Evolutionary conservation across 2,329 filamentous ascomycete genomes (phyloP), one percentile per base, ranked within the genome.

Genomic region (Zopfia rhizophila): DNA sequence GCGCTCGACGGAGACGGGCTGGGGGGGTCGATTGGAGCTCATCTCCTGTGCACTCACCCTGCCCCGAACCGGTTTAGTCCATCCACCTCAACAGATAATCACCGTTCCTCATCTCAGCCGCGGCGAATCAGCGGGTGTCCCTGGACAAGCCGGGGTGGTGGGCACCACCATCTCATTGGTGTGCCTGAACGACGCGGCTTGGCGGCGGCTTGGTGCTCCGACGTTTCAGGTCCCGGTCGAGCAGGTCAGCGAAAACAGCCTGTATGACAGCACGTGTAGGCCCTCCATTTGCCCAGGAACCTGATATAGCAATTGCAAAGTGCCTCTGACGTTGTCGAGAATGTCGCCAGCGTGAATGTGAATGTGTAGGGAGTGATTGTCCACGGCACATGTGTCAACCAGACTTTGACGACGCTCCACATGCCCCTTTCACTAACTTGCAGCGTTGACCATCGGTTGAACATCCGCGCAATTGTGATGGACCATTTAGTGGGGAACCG

Each of bases 401-500:
- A n/a, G n/a, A n/a, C n/a, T n/a, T n/a, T n/a, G n/a, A n/a, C n/a
- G n/a, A n/a, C n/a, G n/a, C n/a, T n/a, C n/a, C n/a, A n/a, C n/a
- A n/a, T n/a, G n/a, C n/a, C n/a, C n/a, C n/a, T n/a, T n/a, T n/a
- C n/a, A n/a, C n/a, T n/a, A n/a, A n/a, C n/a, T n/a, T n/a, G n/a
- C n/a, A n/a, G n/a, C n/a, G n/a, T n/a, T n/a, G 32, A 23, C 41
- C 31, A 41, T 28, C 44, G 22, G 39, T 49, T 38, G 50, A 35
- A 51, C 48, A 51, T 55, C 54, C 58, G 55, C 63, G 63, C 61
- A 66, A 67, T 66, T 62, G 49, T 45, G 56, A 66, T 66, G 53
- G 53, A 45, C 62, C 45, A 35, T 41, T 32, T 41, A 45, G 56
- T 58, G 60, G 59, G 42, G 41, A 49, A 47, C 35, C n/a, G n/a